Evolutionary conservation across 768 basidiomycete genomes (phyloP).

Genomic region (Mycena rebaudengoi): DNA sequence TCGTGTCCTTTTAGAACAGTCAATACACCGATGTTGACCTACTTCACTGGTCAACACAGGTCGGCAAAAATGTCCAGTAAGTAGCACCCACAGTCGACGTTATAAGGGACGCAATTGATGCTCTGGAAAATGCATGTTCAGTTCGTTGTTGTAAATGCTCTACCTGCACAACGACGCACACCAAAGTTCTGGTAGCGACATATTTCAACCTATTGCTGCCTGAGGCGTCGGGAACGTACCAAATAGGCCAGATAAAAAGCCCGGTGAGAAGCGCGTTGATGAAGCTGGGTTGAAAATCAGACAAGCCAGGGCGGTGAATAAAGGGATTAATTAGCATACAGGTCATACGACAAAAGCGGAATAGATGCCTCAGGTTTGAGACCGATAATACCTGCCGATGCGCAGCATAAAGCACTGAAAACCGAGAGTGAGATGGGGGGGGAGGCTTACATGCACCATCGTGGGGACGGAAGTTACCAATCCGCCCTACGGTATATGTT

Average conservation of each 20-base stretch:
- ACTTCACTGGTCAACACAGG: not conserved
- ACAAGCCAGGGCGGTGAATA: not conserved
- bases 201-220: constrained; percentile 42
- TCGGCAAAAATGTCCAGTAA: not conserved
- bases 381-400: constrained; percentile 47
- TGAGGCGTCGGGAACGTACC: constrained; percentile 34
- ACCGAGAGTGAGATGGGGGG: no score
- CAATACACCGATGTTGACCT: constrained; percentile 54
- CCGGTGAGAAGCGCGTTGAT: constrained; percentile 49
- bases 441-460: constrained; percentile 44
- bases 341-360: constrained; percentile 54
- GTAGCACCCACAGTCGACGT: constrained; percentile 51
- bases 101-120: constrained; percentile 53
- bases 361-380: constrained; percentile 52
- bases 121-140: constrained; percentile 34
- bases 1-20: constrained; percentile 54
- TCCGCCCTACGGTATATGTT: constrained; percentile 38
- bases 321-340: constrained; percentile 41
- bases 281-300: not conserved
- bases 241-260: constrained; percentile 58
- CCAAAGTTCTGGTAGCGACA: constrained; percentile 51
- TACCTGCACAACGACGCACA: constrained; percentile 31
- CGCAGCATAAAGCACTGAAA: not conserved
- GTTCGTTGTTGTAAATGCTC: not conserved
- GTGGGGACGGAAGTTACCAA: constrained; percentile 39